phyloP scores from a whole-genome alignment of 352 stramenopile genomes.

The Elongisporangium anandrum region DNA sequence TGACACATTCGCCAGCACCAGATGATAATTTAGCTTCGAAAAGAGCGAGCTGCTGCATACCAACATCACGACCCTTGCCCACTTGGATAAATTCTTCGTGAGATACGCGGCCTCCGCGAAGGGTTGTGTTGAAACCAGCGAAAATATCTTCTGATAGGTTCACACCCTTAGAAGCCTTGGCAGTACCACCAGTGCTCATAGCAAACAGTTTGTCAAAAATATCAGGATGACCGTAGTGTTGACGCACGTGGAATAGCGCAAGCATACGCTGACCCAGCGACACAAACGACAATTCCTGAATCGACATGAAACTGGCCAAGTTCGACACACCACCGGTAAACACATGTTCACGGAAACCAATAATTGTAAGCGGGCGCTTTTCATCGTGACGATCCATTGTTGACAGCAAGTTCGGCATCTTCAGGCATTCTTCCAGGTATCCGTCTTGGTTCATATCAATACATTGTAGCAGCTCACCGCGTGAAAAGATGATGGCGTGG shows the following conservation, averaged over 20 bases:
- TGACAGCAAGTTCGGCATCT: conserved; percentile 79
- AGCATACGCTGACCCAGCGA: conserved; percentile 82
- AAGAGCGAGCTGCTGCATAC: conserved; percentile 98
- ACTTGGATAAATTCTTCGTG: conserved; percentile 87
- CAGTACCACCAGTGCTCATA: conserved; percentile 74
- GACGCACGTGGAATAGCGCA: conserved; percentile 64
- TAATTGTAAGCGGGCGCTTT: conserved; percentile 76
- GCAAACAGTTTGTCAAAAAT: conserved; percentile 87
- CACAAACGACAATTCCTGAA: conserved; percentile 82
- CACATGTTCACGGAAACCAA: conserved; percentile 83
- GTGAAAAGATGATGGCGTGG: conserved; percentile 79
- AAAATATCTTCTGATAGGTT: conserved; percentile 90
- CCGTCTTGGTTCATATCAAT: conserved; percentile 89
- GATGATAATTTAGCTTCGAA: conserved; percentile 98
- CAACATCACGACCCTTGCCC: conserved; percentile 98
- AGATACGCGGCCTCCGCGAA: conserved; percentile 66
- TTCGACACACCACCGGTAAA: conserved; percentile 83
- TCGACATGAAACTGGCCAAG: conserved; percentile 84
- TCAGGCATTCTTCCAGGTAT: conserved; percentile 74
- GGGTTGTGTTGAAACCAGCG: conserved; percentile 78
- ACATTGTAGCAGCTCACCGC: conserved; percentile 77
- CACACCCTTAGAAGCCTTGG: conserved; percentile 79
- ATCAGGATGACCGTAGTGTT: conserved; percentile 87
- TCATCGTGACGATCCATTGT: conserved; percentile 69
- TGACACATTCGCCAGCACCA: conserved; percentile 95